A percentile compares a stretch with the other conserved stretches of the same genome.
These are phyloP conservation scores for Boletus chippewaensis DNA, from an alignment of 1,284 basidiomycete genomes.

Conservation along the genomic window DNA sequence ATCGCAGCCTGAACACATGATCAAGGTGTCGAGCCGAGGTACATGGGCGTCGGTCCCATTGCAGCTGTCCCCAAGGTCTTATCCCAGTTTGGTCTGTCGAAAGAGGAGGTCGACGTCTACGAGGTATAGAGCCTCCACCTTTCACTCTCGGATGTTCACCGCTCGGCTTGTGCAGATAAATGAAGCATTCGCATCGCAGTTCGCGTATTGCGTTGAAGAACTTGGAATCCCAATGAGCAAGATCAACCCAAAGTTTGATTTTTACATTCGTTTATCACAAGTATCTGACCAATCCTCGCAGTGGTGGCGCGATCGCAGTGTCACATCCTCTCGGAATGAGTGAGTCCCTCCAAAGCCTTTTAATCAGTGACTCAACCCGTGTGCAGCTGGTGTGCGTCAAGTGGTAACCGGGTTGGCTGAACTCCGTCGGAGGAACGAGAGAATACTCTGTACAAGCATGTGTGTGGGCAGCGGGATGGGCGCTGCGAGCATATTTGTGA, in stretches of 20 bases:
- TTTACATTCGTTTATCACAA: background rate
- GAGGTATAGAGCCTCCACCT: constrained; percentile 53
- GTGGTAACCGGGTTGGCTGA: constrained; percentile 81
- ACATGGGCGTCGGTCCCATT: constrained; percentile 86
- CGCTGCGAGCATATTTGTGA: constrained; percentile 76
- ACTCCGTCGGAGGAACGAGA: constrained; percentile 59
- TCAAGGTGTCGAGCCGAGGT: constrained; percentile 72
- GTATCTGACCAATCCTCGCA: constrained; percentile 23
- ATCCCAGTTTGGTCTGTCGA: constrained; percentile 63
- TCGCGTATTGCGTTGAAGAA: constrained; percentile 74
- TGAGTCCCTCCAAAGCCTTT: constrained; percentile 33
- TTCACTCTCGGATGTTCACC: constrained; percentile 3
- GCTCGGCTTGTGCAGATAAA: constrained; percentile 51
- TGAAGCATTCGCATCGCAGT: constrained; percentile 79
- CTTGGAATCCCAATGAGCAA: constrained; percentile 75
- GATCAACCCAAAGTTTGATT: constrained; percentile 75
- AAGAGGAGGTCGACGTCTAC: constrained; percentile 84
- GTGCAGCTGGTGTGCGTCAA: constrained; percentile 71
- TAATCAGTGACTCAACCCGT: background rate
- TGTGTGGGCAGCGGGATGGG: constrained; percentile 89
- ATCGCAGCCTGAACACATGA: constrained; percentile 1
- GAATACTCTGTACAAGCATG: constrained; percentile 78
- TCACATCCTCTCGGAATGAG: constrained; percentile 79
- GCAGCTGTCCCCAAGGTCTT: constrained; percentile 80
- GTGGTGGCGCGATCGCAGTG: constrained; percentile 85